phyloP scores from a whole-genome alignment of 345 rosid genomes.

The Melaleuca quinquenervia region DNA sequence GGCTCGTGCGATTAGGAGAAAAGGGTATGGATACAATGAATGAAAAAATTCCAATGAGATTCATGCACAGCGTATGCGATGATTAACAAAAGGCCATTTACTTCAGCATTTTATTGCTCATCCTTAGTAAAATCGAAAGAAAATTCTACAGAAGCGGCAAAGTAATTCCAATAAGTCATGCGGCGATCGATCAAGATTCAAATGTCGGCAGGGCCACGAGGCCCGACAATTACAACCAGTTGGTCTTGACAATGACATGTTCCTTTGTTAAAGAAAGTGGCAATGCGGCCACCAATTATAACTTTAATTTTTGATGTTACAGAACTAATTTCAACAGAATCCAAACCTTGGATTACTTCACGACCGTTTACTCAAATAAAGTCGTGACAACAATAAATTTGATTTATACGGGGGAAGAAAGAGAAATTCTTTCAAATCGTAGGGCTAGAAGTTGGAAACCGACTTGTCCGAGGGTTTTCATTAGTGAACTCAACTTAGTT shows the following conservation, averaged over 20 bases:
- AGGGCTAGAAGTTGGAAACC: neutral
- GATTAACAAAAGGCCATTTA: neutral
- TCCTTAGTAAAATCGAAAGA: neutral
- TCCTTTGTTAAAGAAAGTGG: neutral
- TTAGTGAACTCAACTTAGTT: neutral
- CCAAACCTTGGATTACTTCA: neutral
- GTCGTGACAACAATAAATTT: neutral
- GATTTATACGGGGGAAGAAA: neutral
- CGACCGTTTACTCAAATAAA: neutral
- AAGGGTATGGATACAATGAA: neutral
- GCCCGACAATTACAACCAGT: neutral
- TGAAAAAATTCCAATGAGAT: neutral
- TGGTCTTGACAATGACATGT: neutral
- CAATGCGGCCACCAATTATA: neutral
- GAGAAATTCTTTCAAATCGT: neutral
- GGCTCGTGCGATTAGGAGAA: neutral
- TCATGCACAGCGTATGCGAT: neutral
- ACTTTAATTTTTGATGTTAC: neutral
- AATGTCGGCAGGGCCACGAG: neutral
- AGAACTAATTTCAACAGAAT: neutral
- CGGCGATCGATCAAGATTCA: neutral
- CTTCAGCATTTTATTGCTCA: neutral
- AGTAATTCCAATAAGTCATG: neutral
- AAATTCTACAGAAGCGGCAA: neutral
- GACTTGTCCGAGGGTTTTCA: neutral